phyloP scores from a whole-genome alignment of 2,329 filamentous ascomycete genomes.

The Calonectria leucothoes region DNA sequence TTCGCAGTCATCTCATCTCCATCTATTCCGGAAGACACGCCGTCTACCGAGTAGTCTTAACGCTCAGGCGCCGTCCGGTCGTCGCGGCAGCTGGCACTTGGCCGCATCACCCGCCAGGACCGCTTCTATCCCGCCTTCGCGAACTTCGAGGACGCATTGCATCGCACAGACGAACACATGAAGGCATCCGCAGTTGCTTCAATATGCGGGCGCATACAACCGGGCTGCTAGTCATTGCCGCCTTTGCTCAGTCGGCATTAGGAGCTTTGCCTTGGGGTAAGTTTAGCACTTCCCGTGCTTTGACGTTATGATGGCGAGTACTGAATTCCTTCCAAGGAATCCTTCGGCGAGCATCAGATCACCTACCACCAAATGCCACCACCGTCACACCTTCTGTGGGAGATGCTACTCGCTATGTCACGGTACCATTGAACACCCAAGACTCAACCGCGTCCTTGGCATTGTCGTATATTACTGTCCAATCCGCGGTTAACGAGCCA shows the following conservation, averaged over 20 bases:
- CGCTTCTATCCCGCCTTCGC: not conserved
- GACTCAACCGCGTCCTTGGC: not conserved
- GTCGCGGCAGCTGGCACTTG: constrained; percentile 1
- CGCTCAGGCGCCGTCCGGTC: constrained; percentile 9
- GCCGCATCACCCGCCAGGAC: not conserved
- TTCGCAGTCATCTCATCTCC: constrained; percentile 4
- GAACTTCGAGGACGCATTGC: not conserved
- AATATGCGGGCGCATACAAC: constrained; percentile 34
- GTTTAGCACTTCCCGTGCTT: not conserved
- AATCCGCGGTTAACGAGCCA: not conserved
- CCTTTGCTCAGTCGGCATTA: constrained; percentile 25
- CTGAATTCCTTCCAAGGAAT: constrained; percentile 11
- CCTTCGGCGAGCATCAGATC: constrained; percentile 1
- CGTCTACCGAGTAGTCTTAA: not conserved
- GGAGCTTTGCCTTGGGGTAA: constrained; percentile 29
- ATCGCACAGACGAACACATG: constrained; percentile 8
- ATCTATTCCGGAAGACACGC: not conserved
- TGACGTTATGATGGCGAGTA: not conserved
- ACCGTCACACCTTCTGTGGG: not conserved
- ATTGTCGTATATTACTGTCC: not conserved
- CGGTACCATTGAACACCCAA: not conserved
- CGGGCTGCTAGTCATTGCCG: constrained; percentile 32
- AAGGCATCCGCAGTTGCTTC: not conserved
- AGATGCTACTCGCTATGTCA: not conserved
- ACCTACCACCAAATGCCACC: constrained; percentile 12